Percentiles rank a stretch among this genome's conserved stretches.
Evolutionary conservation across 1,284 basidiomycete species (phyloP).

Genomic region (Tilletia walkeri): DNA sequence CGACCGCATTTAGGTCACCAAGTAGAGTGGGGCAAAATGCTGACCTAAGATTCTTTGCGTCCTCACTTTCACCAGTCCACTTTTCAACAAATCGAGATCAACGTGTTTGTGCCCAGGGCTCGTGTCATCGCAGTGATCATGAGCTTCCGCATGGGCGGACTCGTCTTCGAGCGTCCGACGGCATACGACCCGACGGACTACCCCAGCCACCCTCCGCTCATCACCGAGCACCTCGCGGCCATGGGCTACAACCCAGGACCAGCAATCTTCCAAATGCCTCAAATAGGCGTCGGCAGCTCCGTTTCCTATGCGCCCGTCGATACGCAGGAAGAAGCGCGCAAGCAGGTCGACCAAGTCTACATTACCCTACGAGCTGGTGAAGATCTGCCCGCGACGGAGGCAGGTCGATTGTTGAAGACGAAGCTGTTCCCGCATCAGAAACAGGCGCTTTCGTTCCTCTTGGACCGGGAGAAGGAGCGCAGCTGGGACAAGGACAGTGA

Average conservation of each 20-base stretch:
- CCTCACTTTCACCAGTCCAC: conserved; percentile 8
- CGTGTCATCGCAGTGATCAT: conserved; percentile 26
- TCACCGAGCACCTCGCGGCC: conserved; percentile 60
- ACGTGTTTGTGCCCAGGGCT: conserved; percentile 31
- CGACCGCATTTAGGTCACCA: too few relatives aligned
- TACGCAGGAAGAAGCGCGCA: conserved; percentile 78
- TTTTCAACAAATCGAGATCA: conserved; percentile 28
- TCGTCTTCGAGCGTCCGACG: conserved; percentile 29
- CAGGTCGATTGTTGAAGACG: conserved; percentile 78
- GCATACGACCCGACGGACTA: conserved; percentile 65
- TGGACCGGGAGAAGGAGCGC: conserved; percentile 72
- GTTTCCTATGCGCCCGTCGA: conserved; percentile 54
- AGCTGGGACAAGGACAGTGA: conserved; percentile 24
- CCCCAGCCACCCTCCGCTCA: conserved; percentile 66
- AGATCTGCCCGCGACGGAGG: conserved; percentile 77
- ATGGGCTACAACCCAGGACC: conserved; percentile 57
- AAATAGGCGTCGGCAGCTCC: conserved; percentile 26
- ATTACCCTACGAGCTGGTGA: conserved; percentile 80
- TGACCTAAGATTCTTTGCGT: not conserved
- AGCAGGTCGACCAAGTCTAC: conserved; percentile 91
- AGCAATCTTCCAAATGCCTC: conserved; percentile 59
- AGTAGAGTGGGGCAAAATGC: too few relatives aligned
- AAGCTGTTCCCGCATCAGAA: conserved; percentile 94
- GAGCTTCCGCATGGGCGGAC: conserved; percentile 19
- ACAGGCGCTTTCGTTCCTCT: conserved; percentile 90